phyloP scores from a whole-genome alignment of 768 basidiomycete genomes.

The Peribolospora baueri region DNA sequence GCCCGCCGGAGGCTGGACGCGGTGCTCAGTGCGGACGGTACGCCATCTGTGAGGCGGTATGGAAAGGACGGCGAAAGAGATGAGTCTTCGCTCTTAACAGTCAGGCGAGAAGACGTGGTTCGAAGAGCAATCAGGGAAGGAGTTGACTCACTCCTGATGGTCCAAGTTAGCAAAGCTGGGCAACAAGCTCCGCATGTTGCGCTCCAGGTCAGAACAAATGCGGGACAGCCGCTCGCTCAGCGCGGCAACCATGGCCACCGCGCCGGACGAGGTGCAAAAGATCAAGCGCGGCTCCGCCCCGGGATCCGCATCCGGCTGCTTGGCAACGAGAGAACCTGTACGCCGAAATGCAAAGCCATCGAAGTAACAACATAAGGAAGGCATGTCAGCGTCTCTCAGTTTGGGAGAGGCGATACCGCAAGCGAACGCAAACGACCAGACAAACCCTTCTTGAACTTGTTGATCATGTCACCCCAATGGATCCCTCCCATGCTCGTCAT shows the following conservation, averaged over 20 bases:
- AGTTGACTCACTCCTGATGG: constrained; percentile 33
- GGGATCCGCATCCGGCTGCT: constrained; percentile 20
- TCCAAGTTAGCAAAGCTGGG: constrained; percentile 31
- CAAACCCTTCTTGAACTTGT: constrained; percentile 29
- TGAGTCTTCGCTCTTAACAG: not conserved
- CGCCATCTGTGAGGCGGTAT: constrained; percentile 31
- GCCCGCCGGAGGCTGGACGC: constrained; percentile 33
- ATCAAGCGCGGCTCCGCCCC: constrained; percentile 35
- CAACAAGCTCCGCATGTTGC: constrained; percentile 40
- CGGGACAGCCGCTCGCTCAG: constrained; percentile 30
- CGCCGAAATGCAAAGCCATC: not conserved
- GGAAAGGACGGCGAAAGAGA: not conserved
- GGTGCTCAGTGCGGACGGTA: constrained; percentile 26
- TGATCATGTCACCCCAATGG: constrained; percentile 51
- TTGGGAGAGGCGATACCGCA: not conserved
- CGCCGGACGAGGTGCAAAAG: constrained; percentile 54
- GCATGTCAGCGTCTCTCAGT: constrained; percentile 28
- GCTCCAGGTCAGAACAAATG: constrained; percentile 42
- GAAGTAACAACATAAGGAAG: not conserved
- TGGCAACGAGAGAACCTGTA: constrained; percentile 32
- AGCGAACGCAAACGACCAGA: not conserved
- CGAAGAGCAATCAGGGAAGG: not conserved
- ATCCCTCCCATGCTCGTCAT: constrained; percentile 46
- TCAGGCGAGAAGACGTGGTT: too few relatives aligned
- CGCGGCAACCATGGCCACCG: constrained; percentile 47